A percentile compares a stretch with the other conserved stretches of the same genome.
These are phyloP conservation scores for Cudoniella acicularis DNA, from an alignment of 495 filamentous ascomycete species.

Conservation along the genomic window DNA sequence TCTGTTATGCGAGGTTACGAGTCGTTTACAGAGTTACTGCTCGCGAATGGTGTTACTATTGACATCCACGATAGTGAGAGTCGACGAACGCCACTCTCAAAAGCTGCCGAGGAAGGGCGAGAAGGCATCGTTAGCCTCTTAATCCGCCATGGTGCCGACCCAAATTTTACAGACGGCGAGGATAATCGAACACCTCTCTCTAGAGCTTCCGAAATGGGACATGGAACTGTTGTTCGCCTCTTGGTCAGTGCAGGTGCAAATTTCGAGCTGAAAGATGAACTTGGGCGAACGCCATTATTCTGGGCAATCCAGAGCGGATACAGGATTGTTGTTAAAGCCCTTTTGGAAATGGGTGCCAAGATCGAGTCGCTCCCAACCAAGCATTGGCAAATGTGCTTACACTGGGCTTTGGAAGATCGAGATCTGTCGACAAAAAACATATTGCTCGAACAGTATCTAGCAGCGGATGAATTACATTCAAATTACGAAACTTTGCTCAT, in stretches of 20 bases:
- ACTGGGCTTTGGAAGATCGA: not conserved
- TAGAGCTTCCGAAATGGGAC: constrained; percentile 22
- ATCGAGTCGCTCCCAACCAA: not conserved
- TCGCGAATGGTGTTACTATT: not conserved
- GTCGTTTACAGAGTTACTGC: not conserved
- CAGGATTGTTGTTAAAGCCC: not conserved
- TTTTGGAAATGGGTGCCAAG: not conserved
- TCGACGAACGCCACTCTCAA: not conserved
- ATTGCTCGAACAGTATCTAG: not conserved
- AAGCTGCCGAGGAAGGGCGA: not conserved
- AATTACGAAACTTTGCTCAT: not conserved
- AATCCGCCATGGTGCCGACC: not conserved
- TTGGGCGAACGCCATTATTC: not conserved
- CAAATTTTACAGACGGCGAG: not conserved
- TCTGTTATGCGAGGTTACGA: not conserved
- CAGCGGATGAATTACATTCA: not conserved
- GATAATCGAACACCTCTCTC: constrained; percentile 23
- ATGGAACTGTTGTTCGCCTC: constrained; percentile 16
- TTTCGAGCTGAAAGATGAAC: not conserved
- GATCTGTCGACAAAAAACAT: not conserved
- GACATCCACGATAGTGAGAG: not conserved
- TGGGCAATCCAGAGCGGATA: not conserved
- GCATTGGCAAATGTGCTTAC: not conserved
- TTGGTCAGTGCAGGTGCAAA: not conserved
- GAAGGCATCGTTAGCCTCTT: not conserved